Base-by-base conservation (phyloP, 805 yeast genomes). In the Suhomyces pyralidae region DNA sequence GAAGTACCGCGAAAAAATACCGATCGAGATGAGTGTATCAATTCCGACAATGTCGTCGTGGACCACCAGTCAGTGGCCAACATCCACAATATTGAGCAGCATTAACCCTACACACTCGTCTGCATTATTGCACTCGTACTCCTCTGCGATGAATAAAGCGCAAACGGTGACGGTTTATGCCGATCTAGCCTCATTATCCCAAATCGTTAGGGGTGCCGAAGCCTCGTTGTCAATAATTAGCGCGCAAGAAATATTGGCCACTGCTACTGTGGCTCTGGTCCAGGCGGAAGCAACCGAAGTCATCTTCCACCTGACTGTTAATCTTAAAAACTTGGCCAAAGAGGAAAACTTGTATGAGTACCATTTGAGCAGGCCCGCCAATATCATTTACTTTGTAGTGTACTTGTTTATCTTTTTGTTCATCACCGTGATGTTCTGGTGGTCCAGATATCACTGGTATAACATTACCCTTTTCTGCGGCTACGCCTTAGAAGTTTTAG, bases 391-490 rank as follows among this genome's bases (percentile, higher is more conserved):
- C 52, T 57, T 69, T 24, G 57, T 61, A 3, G 48, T 73, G 2
- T 74, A 67, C 54, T 50, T 63, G 6, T 12, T 65, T 15, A 48
- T 68, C 19, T 64, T 65, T 49, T 15, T 56, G 9, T 73, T 60
- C 62, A 58, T 57, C 17, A 40, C 61, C 1, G 55, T 54, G 9
- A 71, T 73, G 77, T 9, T 62, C 2, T 49, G 51, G 47, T 65
- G 59, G 50, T 73, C 77, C 2, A 62, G 71, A 49, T 73, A 70
- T 56, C 67, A 66, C 51, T 74, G 77, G 78, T 74, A 58, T 55
- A 74, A 73, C 53, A 55, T 73, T 28, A 63, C 75, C 2, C 74
- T 73, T 52, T 56, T 70, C 48, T 59, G 65, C 49, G 78, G 78
- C 0, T 70, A 59, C 46, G 68, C 65, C 2, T 61, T 73, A 25